phyloP scores from a whole-genome alignment of 768 basidiomycete species.

The Lactarius hatsudake region DNA sequence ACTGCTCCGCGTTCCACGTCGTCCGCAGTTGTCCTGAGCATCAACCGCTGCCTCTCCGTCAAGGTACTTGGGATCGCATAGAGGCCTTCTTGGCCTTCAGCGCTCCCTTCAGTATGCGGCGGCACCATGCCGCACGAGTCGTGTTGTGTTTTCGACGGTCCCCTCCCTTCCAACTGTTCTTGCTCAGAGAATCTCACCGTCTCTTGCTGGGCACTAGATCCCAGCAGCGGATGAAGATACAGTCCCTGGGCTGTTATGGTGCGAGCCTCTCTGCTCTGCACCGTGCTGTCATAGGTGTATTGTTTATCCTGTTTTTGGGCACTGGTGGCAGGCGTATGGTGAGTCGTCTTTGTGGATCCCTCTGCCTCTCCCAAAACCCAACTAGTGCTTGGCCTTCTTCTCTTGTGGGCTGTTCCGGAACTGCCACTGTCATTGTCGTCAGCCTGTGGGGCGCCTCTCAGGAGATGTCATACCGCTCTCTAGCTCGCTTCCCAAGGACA shows the following conservation, averaged over 20 bases:
- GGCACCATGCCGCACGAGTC: neutral
- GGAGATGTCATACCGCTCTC: neutral
- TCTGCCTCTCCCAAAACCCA: neutral
- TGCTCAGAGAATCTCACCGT: neutral
- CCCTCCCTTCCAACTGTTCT: neutral
- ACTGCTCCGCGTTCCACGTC: neutral
- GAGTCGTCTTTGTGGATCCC: no score
- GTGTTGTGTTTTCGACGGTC: neutral
- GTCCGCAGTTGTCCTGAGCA: neutral
- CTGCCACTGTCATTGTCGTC: neutral
- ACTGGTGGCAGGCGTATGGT: neutral
- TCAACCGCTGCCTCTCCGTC: neutral
- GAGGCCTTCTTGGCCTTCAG: neutral
- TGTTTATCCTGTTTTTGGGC: neutral
- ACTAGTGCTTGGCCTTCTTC: neutral
- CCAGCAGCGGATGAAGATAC: neutral
- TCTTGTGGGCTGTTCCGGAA: neutral
- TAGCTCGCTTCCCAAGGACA: neutral
- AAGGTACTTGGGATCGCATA: neutral
- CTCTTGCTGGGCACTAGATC: neutral
- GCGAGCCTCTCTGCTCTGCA: conserved; percentile 11
- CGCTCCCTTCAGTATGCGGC: neutral
- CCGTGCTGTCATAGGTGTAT: neutral
- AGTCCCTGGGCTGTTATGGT: neutral
- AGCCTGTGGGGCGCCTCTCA: neutral